phyloP scores from a whole-genome alignment of 495 filamentous ascomycete species.

The Penicillium atrosanguineum region DNA sequence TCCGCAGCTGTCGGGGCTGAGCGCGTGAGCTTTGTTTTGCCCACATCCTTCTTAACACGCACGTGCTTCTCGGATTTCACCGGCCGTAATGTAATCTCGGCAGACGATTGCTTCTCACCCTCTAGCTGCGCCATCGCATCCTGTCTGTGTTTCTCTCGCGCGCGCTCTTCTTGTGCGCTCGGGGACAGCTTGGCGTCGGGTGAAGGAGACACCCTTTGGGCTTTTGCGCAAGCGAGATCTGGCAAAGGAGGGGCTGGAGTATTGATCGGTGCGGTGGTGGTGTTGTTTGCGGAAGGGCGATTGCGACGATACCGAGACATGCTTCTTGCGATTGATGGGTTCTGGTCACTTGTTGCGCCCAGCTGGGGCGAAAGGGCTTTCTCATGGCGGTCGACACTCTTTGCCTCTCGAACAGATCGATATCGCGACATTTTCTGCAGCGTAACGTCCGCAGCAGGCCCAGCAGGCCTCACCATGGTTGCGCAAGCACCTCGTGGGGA shows the following conservation, averaged over 20 bases:
- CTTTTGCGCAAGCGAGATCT: conserved; percentile 8
- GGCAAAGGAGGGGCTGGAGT: conserved; percentile 29
- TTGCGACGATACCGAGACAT: conserved; percentile 59
- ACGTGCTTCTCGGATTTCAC: conserved; percentile 11
- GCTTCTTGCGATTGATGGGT: conserved; percentile 48
- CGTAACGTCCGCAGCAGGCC: background rate
- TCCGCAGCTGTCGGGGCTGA: background rate
- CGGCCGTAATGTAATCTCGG: conserved; percentile 11
- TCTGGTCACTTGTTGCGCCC: conserved; percentile 11
- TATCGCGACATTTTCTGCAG: conserved; percentile 37
- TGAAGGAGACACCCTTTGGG: conserved; percentile 2
- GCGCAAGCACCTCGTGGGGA: background rate
- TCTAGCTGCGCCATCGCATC: conserved; percentile 39
- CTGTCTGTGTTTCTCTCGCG: conserved; percentile 39
- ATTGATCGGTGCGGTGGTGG: conserved; percentile 15
- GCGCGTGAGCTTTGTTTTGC: background rate
- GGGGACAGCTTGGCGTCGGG: conserved; percentile 5
- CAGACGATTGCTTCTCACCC: conserved; percentile 21
- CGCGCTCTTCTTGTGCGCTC: conserved; percentile 35
- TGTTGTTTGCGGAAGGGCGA: conserved; percentile 24
- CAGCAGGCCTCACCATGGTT: background rate
- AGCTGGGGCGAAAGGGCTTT: background rate
- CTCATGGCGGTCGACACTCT: background rate
- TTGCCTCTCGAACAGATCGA: conserved; percentile 11
- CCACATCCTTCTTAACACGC: background rate